Conservation (phyloP, 2,329 filamentous ascomycete species). For the Aspergillus oerlinghausenensis region DNA sequence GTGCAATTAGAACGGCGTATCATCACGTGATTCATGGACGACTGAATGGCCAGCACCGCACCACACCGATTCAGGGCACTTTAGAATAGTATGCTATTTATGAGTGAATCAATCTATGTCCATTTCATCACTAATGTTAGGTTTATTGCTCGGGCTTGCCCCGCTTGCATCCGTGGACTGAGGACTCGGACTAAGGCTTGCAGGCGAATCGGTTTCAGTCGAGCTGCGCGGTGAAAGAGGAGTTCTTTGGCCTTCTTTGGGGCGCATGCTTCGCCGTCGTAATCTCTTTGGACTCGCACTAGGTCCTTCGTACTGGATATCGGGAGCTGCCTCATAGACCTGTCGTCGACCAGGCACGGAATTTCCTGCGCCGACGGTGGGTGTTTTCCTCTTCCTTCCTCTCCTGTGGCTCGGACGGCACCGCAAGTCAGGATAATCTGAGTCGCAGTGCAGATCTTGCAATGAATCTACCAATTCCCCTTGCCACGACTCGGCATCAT, state of each 20-base stretch:
- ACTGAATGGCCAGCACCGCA: background rate
- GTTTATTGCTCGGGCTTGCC: conserved; percentile 10
- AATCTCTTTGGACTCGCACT: conserved; percentile 22
- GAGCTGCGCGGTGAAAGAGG: conserved; percentile 8
- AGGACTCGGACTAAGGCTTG: conserved; percentile 18
- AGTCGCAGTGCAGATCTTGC: conserved; percentile 27
- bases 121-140: conserved; percentile 26
- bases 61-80: no score
- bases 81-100: background rate
- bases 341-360: background rate
- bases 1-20: background rate
- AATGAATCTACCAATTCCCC: conserved; percentile 32
- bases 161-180: conserved; percentile 19
- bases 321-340: background rate
- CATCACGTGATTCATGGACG: background rate
- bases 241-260: conserved; percentile 11
- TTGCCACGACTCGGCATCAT: conserved; percentile 14
- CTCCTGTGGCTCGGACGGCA: conserved; percentile 12
- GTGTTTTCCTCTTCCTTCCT: conserved; percentile 35
- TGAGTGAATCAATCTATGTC: conserved; percentile 28
- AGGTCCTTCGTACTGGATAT: conserved; percentile 10
- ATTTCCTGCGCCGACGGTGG: conserved; percentile 14
- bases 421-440: conserved; percentile 15
- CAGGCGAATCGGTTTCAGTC: conserved; percentile 14
- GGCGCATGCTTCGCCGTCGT: conserved; percentile 20